phyloP scores from a whole-genome alignment of 1,284 basidiomycete genomes.

The Kwoniella shivajii region DNA sequence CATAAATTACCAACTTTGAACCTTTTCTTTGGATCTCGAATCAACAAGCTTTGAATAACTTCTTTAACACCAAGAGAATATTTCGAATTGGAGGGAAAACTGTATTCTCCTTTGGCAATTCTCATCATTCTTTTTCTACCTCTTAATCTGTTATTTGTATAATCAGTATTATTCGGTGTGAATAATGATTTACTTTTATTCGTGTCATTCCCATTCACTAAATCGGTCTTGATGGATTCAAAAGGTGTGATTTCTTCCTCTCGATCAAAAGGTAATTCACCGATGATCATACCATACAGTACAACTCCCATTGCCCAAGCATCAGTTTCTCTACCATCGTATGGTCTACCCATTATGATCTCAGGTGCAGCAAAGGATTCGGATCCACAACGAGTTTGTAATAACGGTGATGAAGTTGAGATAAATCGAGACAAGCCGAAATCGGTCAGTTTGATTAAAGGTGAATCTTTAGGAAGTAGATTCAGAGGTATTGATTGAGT shows the following conservation, averaged over 20 bases:
- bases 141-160: slow-evolving; percentile 40
- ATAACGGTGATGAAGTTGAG: slow-evolving; percentile 66
- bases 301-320: slow-evolving; percentile 88
- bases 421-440: slow-evolving; percentile 89
- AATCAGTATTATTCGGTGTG: slow-evolving; percentile 16
- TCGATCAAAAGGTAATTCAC: slow-evolving; percentile 57
- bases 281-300: slow-evolving; percentile 70
- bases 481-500: slow-evolving; percentile 50
- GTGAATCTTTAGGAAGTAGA: slow-evolving; percentile 57
- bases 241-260: slow-evolving; percentile 42
- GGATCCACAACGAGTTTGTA: slow-evolving; percentile 85
- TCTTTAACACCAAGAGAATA: slow-evolving; percentile 41
- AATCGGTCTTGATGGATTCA: slow-evolving; percentile 51
- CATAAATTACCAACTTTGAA: slow-evolving; percentile 65
- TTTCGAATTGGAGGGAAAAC: slow-evolving; percentile 59
- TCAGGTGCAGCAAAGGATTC: slow-evolving; percentile 92
- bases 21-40: slow-evolving; percentile 67
- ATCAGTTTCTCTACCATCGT: slow-evolving; percentile 86
- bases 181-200: slow-evolving; percentile 71
- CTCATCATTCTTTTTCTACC: slow-evolving; percentile 61
- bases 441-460: slow-evolving; percentile 80
- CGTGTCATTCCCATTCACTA: slow-evolving; percentile 72
- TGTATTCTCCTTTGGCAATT: slow-evolving; percentile 75
- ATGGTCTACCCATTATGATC: slow-evolving; percentile 73
- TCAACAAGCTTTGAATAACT: slow-evolving; percentile 67